phyloP scores from a whole-genome alignment of 768 basidiomycete genomes.

The Lentinus tigrinus region DNA sequence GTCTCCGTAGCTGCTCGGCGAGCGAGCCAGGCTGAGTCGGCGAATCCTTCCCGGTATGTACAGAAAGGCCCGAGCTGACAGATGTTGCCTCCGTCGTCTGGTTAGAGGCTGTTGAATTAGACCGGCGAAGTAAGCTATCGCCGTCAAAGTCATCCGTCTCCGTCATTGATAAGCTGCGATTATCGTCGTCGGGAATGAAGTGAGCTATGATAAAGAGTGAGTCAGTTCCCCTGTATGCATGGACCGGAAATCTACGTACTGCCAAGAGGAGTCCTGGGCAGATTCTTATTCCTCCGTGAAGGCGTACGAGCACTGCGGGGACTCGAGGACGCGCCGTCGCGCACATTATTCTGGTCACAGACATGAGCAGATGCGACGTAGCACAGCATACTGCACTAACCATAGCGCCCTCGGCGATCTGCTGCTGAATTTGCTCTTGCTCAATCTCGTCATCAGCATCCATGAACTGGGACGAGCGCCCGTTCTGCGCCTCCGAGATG shows the following conservation, averaged over 20 bases:
- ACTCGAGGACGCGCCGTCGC: constrained; percentile 57
- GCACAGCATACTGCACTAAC: constrained; percentile 39
- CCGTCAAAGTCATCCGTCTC: constrained; percentile 44
- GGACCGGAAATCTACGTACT: neutral
- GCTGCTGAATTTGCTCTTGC: constrained; percentile 84
- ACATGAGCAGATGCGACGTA: constrained; percentile 2
- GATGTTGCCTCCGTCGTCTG: constrained; percentile 58
- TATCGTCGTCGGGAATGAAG: constrained; percentile 14
- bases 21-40: constrained; percentile 44
- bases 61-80: constrained; percentile 44
- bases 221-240: neutral
- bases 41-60: constrained; percentile 32
- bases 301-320: constrained; percentile 58
- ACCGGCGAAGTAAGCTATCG: constrained; percentile 51
- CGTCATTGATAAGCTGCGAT: constrained; percentile 8
- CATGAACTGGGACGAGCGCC: constrained; percentile 80
- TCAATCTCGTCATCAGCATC: constrained; percentile 85
- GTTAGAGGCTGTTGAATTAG: constrained; percentile 43
- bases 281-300: constrained; percentile 51
- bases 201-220: constrained; percentile 14
- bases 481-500: constrained; percentile 38
- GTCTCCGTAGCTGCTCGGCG: constrained; percentile 62
- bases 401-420: constrained; percentile 71
- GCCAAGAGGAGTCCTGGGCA: constrained; percentile 16
- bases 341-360: constrained; percentile 51